Conservation (phyloP, 352 stramenopile genomes). For the Globisporangium barbulae region DNA sequence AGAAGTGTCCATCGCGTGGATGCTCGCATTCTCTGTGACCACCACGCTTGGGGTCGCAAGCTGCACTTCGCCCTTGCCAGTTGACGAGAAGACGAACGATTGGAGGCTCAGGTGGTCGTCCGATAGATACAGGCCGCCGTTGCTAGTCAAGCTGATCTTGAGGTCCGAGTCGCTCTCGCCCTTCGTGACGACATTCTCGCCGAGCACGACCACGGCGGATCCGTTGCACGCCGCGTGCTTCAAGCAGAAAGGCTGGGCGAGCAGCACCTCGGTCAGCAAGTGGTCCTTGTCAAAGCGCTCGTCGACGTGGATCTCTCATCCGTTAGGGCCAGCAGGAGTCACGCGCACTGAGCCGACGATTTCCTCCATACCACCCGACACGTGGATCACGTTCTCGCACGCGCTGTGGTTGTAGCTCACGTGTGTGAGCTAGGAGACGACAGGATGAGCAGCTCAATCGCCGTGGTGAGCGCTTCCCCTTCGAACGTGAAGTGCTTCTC, state of each 20-base stretch:
- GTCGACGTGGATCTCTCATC: conserved; percentile 12
- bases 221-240: conserved; percentile 12
- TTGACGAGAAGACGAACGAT: conserved; percentile 1
- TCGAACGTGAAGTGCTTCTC: conserved; percentile 1
- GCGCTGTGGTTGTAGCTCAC: conserved; percentile 14
- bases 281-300: conserved; percentile 5
- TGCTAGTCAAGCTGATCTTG: neutral
- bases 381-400: conserved; percentile 6
- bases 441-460: conserved; percentile 14
- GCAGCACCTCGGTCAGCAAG: conserved; percentile 20
- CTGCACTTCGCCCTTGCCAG: neutral
- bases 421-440: conserved; percentile 16
- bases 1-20: neutral
- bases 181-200: conserved; percentile 18
- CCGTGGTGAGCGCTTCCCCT: neutral
- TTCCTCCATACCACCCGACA: conserved; percentile 14
- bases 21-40: neutral
- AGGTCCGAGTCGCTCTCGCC: neutral
- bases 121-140: neutral
- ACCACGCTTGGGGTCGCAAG: neutral
- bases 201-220: conserved; percentile 18
- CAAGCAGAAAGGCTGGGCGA: conserved; percentile 11
- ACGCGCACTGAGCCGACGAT: conserved; percentile 12
- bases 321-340: neutral
- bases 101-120: conserved; percentile 2